Percentiles rank a stretch among this genome's conserved stretches.
These are phyloP conservation scores for Ganoderma resinaceum DNA, from an alignment of 1,284 basidiomycete species.

Conservation along the genomic window DNA sequence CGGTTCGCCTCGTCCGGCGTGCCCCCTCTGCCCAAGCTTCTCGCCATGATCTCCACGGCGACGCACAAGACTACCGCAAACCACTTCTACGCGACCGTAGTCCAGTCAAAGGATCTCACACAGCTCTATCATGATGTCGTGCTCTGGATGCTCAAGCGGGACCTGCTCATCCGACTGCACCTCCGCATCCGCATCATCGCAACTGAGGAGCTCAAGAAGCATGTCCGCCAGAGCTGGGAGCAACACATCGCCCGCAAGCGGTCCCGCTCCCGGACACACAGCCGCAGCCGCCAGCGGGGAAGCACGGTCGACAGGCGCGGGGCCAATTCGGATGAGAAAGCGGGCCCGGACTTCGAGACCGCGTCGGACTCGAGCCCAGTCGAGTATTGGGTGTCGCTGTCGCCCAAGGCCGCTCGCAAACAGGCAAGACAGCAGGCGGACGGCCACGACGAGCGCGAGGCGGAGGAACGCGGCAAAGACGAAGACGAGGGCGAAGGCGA, in stretches of 20 bases:
- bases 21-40: slow-evolving; percentile 75
- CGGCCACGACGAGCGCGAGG: slow-evolving; percentile 34
- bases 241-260: slow-evolving; percentile 44
- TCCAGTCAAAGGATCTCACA: slow-evolving; percentile 71
- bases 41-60: slow-evolving; percentile 75
- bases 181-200: slow-evolving; percentile 87
- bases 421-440: slow-evolving; percentile 52
- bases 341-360: slow-evolving; percentile 28
- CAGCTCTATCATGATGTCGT: slow-evolving; percentile 83
- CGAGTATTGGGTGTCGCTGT: slow-evolving; percentile 49
- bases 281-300: slow-evolving; percentile 14
- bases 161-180: slow-evolving; percentile 87
- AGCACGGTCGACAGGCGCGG: slow-evolving; percentile 7
- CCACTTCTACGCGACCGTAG: slow-evolving; percentile 82
- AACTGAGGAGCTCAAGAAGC: slow-evolving; percentile 77
- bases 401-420: slow-evolving; percentile 55
- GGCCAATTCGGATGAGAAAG: slow-evolving; percentile 35
- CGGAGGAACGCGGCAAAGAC: slow-evolving; percentile 24
- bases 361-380: slow-evolving; percentile 36
- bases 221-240: slow-evolving; percentile 57
- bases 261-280: slow-evolving; percentile 33
- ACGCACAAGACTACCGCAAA: slow-evolving; percentile 66
- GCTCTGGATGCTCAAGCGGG: slow-evolving; percentile 91
- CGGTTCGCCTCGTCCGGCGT: slow-evolving; percentile 71
- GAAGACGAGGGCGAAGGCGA: slow-evolving; percentile 40